Conservation (phyloP, 192 early-diverging fungal species). For the Mortierella antarctica region DNA sequence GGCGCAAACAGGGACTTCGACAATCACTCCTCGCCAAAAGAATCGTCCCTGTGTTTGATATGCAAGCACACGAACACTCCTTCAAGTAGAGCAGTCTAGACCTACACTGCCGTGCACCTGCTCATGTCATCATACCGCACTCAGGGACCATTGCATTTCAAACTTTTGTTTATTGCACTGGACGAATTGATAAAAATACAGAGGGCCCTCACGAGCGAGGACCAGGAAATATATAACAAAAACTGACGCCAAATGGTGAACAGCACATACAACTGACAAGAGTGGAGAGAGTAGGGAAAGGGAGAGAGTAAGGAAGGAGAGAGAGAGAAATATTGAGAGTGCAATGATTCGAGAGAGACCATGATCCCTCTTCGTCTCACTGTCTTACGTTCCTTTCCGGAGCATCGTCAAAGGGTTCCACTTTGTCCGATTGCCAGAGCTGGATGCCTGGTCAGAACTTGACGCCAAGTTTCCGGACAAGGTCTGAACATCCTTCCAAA, state of each 20-base stretch:
- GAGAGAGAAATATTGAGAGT: constrained; percentile 3
- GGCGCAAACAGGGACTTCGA: no score
- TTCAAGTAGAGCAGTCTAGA: no score
- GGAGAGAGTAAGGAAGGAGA: constrained; percentile 3
- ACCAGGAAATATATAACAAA: background rate
- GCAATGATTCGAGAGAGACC: no score
- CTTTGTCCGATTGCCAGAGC: constrained; percentile 20
- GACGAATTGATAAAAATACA: no score
- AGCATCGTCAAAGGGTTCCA: constrained; percentile 40
- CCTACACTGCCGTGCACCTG: no score
- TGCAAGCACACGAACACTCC: no score
- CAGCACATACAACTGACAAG: background rate
- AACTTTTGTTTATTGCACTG: no score
- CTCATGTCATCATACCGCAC: no score
- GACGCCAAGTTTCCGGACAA: constrained; percentile 23
- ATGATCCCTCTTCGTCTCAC: background rate
- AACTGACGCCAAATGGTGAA: background rate
- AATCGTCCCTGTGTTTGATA: no score
- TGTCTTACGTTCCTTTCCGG: constrained; percentile 24
- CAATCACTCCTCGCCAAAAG: no score
- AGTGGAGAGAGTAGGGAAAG: background rate
- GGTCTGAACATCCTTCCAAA: constrained; percentile 27
- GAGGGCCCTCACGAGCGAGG: no score
- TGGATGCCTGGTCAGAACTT: constrained; percentile 19
- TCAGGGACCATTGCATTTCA: no score